Conservation (phyloP, 2,329 filamentous ascomycete species). For the Pestalotiopsis sp. region DNA sequence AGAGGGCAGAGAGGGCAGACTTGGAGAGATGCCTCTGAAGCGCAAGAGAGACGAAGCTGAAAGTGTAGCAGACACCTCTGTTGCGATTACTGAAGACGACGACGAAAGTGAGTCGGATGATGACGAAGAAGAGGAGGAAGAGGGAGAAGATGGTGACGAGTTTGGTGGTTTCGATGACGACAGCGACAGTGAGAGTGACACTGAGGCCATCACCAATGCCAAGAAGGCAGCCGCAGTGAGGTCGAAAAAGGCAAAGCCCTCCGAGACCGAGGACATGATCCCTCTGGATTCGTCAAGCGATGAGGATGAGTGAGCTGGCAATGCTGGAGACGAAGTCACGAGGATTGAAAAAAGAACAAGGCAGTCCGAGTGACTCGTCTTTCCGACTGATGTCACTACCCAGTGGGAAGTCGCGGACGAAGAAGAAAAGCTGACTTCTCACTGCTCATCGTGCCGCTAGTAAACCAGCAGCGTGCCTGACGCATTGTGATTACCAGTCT, state of each 20-base stretch:
- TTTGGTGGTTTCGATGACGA: constrained; percentile 52
- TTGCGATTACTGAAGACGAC: constrained; percentile 28
- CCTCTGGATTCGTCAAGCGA: constrained; percentile 37
- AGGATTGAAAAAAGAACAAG: background rate
- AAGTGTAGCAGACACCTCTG: constrained; percentile 38
- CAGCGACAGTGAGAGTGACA: constrained; percentile 30
- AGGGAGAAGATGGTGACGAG: constrained; percentile 34
- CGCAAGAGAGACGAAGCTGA: constrained; percentile 63
- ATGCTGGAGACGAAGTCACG: background rate
- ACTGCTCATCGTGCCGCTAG: background rate
- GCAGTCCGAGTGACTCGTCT: no score
- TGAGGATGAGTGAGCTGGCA: constrained; percentile 18
- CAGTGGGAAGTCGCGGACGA: background rate
- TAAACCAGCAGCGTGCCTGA: background rate
- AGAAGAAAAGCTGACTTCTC: background rate
- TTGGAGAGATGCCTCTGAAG: constrained; percentile 87
- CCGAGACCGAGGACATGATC: constrained; percentile 48
- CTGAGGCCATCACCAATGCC: constrained; percentile 33
- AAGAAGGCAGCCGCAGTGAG: constrained; percentile 33
- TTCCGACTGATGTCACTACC: no score
- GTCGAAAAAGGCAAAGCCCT: constrained; percentile 35
- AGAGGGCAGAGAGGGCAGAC: constrained; percentile 72
- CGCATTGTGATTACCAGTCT: background rate
- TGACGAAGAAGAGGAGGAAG: constrained; percentile 28
- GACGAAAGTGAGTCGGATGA: constrained; percentile 29